phyloP scores from a whole-genome alignment of 2,329 filamentous ascomycete genomes.

The Ophiostoma fasciatum region DNA sequence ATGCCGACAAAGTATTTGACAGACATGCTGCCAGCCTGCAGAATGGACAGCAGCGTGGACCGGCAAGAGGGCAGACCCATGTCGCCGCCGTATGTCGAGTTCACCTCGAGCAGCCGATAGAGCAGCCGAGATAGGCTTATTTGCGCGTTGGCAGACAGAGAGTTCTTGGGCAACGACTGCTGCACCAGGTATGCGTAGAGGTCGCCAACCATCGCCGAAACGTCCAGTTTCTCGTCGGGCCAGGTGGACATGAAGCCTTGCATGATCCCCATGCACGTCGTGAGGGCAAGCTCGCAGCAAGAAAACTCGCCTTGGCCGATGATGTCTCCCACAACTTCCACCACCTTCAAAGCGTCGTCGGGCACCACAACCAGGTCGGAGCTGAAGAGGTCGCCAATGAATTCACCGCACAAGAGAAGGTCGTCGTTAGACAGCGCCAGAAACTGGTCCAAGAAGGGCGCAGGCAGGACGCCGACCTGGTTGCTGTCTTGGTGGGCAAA shows the following conservation, averaged over 20 bases:
- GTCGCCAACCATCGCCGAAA: constrained; percentile 55
- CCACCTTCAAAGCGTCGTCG: constrained; percentile 30
- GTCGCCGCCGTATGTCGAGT: constrained; percentile 50
- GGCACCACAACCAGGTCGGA: constrained; percentile 37
- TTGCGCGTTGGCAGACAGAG: constrained; percentile 56
- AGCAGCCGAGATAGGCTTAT: constrained; percentile 54
- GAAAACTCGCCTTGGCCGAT: constrained; percentile 46
- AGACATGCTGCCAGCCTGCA: constrained; percentile 48
- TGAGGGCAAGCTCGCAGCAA: constrained; percentile 59
- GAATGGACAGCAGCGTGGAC: constrained; percentile 59
- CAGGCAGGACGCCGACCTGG: constrained; percentile 34
- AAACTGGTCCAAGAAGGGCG: constrained; percentile 33
- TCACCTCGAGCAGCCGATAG: constrained; percentile 49
- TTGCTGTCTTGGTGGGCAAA: constrained; percentile 26
- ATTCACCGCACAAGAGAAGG: constrained; percentile 33
- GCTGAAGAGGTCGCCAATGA: constrained; percentile 36
- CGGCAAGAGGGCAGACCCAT: constrained; percentile 43
- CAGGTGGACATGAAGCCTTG: constrained; percentile 48
- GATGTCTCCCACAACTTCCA: constrained; percentile 35
- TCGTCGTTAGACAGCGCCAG: constrained; percentile 35
- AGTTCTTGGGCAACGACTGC: constrained; percentile 48
- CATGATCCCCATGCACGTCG: constrained; percentile 53
- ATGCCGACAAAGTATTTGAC: constrained; percentile 66
- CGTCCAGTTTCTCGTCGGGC: constrained; percentile 40
- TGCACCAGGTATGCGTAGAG: constrained; percentile 68